phyloP scores from a whole-genome alignment of 1,284 basidiomycete genomes.

The Taiwanofungus camphoratus region DNA sequence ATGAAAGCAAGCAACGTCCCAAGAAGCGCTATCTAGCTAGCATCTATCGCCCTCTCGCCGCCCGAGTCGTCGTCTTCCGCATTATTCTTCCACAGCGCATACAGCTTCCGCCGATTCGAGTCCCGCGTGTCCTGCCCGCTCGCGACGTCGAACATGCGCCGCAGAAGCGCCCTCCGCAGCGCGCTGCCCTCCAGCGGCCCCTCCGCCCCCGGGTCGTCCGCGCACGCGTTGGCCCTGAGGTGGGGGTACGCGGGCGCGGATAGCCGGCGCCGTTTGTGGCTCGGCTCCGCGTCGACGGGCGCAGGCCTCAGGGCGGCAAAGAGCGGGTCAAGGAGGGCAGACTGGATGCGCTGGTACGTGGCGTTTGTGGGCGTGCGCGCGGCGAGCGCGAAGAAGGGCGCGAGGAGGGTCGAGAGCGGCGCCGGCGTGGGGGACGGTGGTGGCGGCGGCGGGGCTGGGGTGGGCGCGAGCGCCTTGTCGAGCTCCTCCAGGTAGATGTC shows the following conservation, averaged over 20 bases:
- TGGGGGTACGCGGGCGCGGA: slow-evolving; percentile 32
- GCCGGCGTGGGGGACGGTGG: slow-evolving; percentile 30
- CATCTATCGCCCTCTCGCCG: slow-evolving; percentile 16
- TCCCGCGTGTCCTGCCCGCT: slow-evolving; percentile 71
- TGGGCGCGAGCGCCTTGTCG: slow-evolving; percentile 55
- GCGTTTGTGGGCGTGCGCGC: slow-evolving; percentile 55
- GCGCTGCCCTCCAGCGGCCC: slow-evolving; percentile 30
- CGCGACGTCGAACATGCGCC: slow-evolving; percentile 70
- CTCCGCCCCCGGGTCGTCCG: slow-evolving; percentile 33
- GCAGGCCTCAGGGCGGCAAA: slow-evolving; percentile 39
- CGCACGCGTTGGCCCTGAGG: slow-evolving; percentile 46
- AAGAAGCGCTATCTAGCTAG: slow-evolving; percentile 11
- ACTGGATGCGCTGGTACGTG: slow-evolving; percentile 67
- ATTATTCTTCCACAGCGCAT: slow-evolving; percentile 68
- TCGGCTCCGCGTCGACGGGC: slow-evolving; percentile 24
- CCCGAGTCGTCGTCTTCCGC: slow-evolving; percentile 43
- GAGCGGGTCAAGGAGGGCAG: slow-evolving; percentile 61
- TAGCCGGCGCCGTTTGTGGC: slow-evolving; percentile 37
- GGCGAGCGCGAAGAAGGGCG: slow-evolving; percentile 67
- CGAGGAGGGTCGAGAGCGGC: slow-evolving; percentile 55
- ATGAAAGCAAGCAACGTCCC: too few relatives aligned
- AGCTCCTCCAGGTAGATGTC: slow-evolving; percentile 93
- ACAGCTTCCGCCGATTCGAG: slow-evolving; percentile 77
- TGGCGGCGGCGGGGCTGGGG: slow-evolving; percentile 19
- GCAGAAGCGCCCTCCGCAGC: slow-evolving; percentile 57